Base-by-base conservation (phyloP, 164 flowering plant genomes). In the Kingdonia uniflora region DNA sequence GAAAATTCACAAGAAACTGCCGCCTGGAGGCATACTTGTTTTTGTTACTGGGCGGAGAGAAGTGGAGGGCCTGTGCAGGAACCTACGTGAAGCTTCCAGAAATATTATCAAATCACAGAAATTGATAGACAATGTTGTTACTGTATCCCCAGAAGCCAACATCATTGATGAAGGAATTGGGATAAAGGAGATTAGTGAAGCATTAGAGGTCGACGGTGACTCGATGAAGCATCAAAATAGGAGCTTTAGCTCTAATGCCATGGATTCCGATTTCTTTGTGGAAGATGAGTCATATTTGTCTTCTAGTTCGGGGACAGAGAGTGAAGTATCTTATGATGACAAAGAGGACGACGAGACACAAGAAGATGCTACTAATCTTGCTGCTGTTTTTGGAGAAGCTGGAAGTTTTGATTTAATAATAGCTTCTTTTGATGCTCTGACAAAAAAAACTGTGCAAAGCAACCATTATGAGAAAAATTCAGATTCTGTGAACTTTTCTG, bases 11-110 rank as follows among this genome's bases (percentile, higher is more conserved):
- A 88, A 74, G 71, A 80, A 51, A n/a, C n/a, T n/a, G n/a, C n/a
- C n/a, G n/a, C n/a, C n/a, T n/a, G n/a, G n/a, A n/a, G n/a, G n/a
- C n/a, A 82, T 92, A 66, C 87, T 92, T 58, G 95, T 92, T n/a
- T 92, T 88, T 62, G 85, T 88, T 56, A 92, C 99, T 25, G 97
- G 99, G 55, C 99, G 86, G 71, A 81, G 95, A 70, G 97, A 92
- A 76, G 95, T 92, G 23, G 95, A 92, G 25, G 69, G 72, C 60
- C 67, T 92, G 54, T 88, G 99, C 55, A 53, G 26, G 54, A 88
- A 76, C 68, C 68, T 92, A 17, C 82, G 89, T 11, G 75, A 70
- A 66, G 89, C 85, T 61, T 88, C 95, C 24, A 73, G 21, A 52
- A 51, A 45, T 20, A 37, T n/a, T n/a, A n/a, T n/a, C n/a, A n/a